A percentile compares a stretch with the other conserved stretches of the same genome.
phyloP scores from a whole-genome alignment of 192 early-diverging fungal genomes.

The Paraglomus brasilianum region DNA sequence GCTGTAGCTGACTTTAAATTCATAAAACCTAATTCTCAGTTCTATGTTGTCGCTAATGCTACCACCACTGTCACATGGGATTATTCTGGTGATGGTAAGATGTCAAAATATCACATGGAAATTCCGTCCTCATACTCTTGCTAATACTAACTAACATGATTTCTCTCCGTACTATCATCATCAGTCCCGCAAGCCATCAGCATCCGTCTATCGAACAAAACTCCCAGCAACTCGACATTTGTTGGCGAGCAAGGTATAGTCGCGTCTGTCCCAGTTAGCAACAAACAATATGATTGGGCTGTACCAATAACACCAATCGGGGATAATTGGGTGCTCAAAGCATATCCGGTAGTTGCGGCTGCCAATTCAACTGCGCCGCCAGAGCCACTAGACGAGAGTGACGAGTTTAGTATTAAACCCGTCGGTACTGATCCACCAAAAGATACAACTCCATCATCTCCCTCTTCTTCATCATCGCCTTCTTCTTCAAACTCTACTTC shows the following conservation, averaged over 20 bases:
- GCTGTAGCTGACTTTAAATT: neutral
- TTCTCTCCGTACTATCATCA: neutral
- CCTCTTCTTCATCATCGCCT: too few relatives aligned
- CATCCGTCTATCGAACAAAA: neutral
- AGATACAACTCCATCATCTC: neutral
- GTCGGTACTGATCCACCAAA: neutral
- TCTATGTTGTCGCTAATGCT: neutral
- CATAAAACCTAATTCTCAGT: neutral
- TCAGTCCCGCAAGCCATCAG: neutral
- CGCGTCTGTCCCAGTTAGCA: neutral
- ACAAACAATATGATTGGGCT: neutral
- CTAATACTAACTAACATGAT: too few relatives aligned
- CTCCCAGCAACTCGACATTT: neutral
- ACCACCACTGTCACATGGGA: neutral
- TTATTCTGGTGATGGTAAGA: neutral
- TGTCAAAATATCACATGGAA: neutral
- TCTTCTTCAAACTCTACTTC: too few relatives aligned
- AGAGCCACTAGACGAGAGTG: neutral
- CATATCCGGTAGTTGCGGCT: neutral
- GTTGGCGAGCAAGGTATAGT: neutral
- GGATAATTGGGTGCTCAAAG: neutral
- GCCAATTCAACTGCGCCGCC: neutral
- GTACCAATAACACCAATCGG: neutral
- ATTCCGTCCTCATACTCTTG: too few relatives aligned
- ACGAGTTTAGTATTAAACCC: slow-evolving; percentile 3